A percentile compares a stretch with the other conserved stretches of the same genome.
These are phyloP conservation scores for Fraxinus paxiana DNA, from an alignment of 305 asterid species.

Conservation along the genomic window DNA sequence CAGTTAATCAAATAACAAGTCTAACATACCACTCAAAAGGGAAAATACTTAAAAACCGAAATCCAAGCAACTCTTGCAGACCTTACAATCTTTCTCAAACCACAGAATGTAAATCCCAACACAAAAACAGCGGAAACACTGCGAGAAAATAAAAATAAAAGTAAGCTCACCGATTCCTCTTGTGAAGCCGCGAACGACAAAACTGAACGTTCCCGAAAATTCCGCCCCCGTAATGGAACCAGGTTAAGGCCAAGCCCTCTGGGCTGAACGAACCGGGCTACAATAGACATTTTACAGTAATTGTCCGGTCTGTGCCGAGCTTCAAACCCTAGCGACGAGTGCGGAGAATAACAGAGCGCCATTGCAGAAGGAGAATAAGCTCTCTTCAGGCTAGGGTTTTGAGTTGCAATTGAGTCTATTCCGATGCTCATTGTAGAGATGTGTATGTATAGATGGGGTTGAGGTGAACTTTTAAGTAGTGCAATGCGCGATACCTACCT, in stretches of 20 bases:
- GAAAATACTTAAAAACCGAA: neutral
- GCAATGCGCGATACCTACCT: neutral
- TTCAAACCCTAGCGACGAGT: conserved; percentile 41
- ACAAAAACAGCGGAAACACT: neutral
- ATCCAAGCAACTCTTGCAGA: neutral
- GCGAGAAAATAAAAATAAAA: neutral
- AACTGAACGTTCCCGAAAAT: conserved; percentile 37
- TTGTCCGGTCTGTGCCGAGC: conserved; percentile 19
- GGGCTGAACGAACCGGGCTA: conserved; percentile 23
- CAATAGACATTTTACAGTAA: conserved; percentile 16
- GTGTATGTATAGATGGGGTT: neutral
- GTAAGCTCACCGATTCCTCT: conserved; percentile 56
- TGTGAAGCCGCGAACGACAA: conserved; percentile 60
- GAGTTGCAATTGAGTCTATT: conserved; percentile 27
- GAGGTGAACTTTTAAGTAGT: neutral
- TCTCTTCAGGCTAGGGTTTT: conserved; percentile 30
- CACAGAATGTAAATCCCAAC: neutral
- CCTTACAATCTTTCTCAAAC: neutral
- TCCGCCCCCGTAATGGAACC: conserved; percentile 26
- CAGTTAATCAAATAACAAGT: neutral
- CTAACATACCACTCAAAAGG: neutral
- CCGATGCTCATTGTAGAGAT: conserved; percentile 22
- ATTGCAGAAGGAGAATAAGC: conserved; percentile 24
- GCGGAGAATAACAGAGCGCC: conserved; percentile 41
- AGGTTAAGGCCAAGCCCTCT: conserved; percentile 26